Evolutionary conservation across 2,329 filamentous ascomycete genomes (phyloP).

Genomic region (Paraphoma sp.): DNA sequence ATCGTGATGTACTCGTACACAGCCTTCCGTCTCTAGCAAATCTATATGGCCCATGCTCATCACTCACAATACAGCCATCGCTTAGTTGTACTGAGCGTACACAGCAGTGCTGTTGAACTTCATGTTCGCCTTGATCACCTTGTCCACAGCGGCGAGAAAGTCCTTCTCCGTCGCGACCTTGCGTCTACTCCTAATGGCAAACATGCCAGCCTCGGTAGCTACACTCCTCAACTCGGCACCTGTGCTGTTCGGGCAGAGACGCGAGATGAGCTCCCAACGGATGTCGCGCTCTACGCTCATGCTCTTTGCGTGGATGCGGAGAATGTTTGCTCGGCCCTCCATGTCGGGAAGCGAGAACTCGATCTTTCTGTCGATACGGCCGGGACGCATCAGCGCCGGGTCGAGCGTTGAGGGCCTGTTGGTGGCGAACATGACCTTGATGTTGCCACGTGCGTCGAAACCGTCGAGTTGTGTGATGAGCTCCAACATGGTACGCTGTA

Average conservation of each 20-base stretch:
- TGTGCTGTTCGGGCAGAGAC: slow-evolving; percentile 95
- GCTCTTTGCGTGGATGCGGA: slow-evolving; percentile 98
- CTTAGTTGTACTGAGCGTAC: slow-evolving; percentile 98
- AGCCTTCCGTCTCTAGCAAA: background rate
- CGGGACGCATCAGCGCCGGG: slow-evolving; percentile 95
- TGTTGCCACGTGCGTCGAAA: slow-evolving; percentile 95
- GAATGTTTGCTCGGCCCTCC: slow-evolving; percentile 95
- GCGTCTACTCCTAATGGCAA: slow-evolving; percentile 89
- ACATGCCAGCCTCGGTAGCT: slow-evolving; percentile 98
- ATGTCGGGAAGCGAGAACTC: slow-evolving; percentile 98
- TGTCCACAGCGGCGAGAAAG: slow-evolving; percentile 96
- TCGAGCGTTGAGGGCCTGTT: slow-evolving; percentile 95
- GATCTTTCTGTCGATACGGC: slow-evolving; percentile 98
- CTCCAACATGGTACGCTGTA: slow-evolving; percentile 97
- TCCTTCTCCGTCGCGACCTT: slow-evolving; percentile 99
- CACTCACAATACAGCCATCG: background rate
- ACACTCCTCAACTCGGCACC: slow-evolving; percentile 96
- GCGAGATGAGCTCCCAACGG: slow-evolving; percentile 97
- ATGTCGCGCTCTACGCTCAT: slow-evolving; percentile 99
- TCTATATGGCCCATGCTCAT: background rate
- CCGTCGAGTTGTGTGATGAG: slow-evolving; percentile 96
- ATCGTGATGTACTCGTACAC: background rate
- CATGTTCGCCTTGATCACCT: slow-evolving; percentile 98
- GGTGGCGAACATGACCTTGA: slow-evolving; percentile 99
- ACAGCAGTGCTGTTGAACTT: slow-evolving; percentile 99